Evolutionary conservation across 1,284 basidiomycete genomes (phyloP), one percentile per base, ranked within the genome.

Genomic region (Ceratobasidium sp.): DNA sequence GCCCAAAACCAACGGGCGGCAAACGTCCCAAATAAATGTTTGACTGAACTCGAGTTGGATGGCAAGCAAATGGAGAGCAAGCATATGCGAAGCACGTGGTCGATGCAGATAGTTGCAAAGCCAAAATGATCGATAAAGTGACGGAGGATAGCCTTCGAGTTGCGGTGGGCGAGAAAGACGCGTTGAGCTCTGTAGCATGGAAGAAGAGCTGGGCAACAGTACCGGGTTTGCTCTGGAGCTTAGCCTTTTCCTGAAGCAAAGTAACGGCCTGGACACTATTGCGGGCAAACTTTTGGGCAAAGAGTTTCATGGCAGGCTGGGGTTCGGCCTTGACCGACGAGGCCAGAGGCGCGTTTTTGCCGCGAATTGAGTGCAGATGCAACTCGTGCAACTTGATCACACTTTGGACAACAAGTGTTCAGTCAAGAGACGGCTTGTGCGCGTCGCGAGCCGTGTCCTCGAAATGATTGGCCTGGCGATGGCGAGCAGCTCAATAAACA

Each of bases 401-500:
- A 80, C 91, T 95, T 85, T 97, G 98, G 81, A 97, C 91, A 65
- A 94, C 84, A 82, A 95, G 98, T 80, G 92, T 92, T 82, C 92
- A 88, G 80, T 97, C 95, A 66, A 93, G 88, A 0, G 91, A 91
- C 9, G 91, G 89, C 78, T 89, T 90, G 77, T 88, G 86, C 56
- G 86, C 84, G 77, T 91, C 89, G 64, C 89, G 83, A 51, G 90
- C 85, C 46, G 85, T 85, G 79, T 92, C 91, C 79, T 89, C 86
- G 89, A 86, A 74, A 88, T 83, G 79, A 92, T 86, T 15, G 92
- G 90, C 82, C 95, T 92, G 61, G 92, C 90, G 78, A 99, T 91
- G 82, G 99, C 90, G 59, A 99, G 88, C 64, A 99, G 88, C 83
- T 99, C 98, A 82, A 88, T 95, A 88, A 99, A 99, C 29, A 99